These are phyloP conservation scores for Aegilops umbellulata DNA, from an alignment of 176 grass and related monocot species.

Conservation along the genomic window DNA sequence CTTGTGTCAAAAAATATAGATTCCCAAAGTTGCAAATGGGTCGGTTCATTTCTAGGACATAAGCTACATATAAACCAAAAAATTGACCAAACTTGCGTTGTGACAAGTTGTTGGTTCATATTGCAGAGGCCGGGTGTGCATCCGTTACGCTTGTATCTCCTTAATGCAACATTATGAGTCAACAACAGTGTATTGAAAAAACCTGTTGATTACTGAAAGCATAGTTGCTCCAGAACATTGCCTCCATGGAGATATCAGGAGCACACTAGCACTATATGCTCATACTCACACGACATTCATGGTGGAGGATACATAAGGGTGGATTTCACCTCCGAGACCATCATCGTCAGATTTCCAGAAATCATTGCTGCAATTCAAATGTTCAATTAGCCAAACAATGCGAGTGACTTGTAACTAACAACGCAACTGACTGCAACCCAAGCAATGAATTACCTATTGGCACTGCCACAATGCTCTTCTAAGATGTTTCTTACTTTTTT, in stretches of 20 bases:
- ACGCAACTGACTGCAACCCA: neutral
- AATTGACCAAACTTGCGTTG: neutral
- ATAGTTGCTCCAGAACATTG: neutral
- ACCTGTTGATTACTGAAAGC: neutral
- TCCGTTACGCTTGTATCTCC: too few relatives aligned
- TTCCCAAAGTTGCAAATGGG: neutral
- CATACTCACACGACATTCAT: constrained; percentile 2
- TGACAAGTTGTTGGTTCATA: neutral
- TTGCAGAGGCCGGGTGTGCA: too few relatives aligned
- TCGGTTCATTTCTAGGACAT: neutral
- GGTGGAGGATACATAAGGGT: neutral
- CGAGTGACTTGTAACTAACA: neutral
- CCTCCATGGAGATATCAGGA: neutral
- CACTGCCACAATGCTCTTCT: neutral
- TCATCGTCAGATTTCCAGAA: neutral
- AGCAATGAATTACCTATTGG: neutral
- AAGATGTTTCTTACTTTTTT: constrained; percentile 67
- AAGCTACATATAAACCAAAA: neutral
- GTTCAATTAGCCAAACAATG: neutral
- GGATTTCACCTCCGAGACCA: neutral
- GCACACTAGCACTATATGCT: neutral
- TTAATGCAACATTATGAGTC: too few relatives aligned
- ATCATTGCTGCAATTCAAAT: neutral
- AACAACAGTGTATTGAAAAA: neutral
- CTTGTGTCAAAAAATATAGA: neutral